Percentiles rank a stretch among this genome's conserved stretches.
Conservation (phyloP, 306 rosid genomes). For the Quercus cerris region DNA sequence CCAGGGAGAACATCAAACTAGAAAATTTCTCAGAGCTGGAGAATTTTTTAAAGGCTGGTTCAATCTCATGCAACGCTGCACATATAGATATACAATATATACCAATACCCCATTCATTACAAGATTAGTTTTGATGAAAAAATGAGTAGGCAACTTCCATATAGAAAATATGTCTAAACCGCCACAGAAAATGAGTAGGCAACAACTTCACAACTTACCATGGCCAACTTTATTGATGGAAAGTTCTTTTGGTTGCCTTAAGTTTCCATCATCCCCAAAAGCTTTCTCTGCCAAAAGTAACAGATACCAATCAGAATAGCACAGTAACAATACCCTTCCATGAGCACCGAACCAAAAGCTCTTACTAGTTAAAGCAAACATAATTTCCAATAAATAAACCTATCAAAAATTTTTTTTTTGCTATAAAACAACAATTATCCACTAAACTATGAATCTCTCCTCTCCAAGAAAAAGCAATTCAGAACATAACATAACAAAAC, state of each 20-base stretch:
- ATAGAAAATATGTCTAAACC: background rate
- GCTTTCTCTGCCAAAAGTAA: constrained; percentile 72
- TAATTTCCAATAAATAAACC: background rate
- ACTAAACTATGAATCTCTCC: background rate
- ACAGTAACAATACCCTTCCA: background rate
- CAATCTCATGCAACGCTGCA: constrained; percentile 84
- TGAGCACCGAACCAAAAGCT: background rate
- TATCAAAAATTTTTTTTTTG: too few relatives aligned
- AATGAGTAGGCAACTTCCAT: background rate
- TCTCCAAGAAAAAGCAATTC: background rate
- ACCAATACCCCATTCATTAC: background rate
- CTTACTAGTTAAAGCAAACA: background rate
- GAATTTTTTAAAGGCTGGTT: constrained; percentile 72
- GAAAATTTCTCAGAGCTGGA: constrained; percentile 67
- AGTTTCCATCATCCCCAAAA: constrained; percentile 74
- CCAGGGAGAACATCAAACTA: constrained; percentile 63
- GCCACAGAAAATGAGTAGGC: too few relatives aligned
- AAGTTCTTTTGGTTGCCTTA: constrained; percentile 79
- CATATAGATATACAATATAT: constrained; percentile 4
- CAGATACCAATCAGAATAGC: constrained; percentile 10
- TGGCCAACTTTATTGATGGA: constrained; percentile 96
- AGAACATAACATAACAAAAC: background rate
- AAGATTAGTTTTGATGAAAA: background rate
- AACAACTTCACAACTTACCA: constrained; percentile 40
- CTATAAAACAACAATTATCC: background rate